Percentiles rank a stretch among this genome's conserved stretches.
Evolutionary conservation across 1,284 basidiomycete species (phyloP).

Genomic region (Grifola frondosa): DNA sequence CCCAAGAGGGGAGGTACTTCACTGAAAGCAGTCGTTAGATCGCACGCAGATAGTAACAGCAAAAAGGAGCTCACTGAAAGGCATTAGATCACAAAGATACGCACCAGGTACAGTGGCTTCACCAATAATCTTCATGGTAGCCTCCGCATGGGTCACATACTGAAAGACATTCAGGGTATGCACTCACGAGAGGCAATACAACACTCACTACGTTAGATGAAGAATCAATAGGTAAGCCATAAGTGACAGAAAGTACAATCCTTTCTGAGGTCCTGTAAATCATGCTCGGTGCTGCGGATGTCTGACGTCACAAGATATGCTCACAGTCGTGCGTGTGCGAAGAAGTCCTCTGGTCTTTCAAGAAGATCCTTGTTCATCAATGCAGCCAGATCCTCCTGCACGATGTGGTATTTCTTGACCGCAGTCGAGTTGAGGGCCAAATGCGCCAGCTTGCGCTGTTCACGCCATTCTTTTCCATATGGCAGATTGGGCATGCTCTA

Average conservation of each 20-base stretch:
- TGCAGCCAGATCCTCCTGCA: conserved; percentile 28
- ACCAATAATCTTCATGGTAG: conserved; percentile 23
- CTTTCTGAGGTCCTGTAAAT: conserved; percentile 28
- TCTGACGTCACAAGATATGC: conserved; percentile 2
- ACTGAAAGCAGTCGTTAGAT: conserved; percentile 24
- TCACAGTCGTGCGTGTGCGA: conserved; percentile 19
- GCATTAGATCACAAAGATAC: conserved; percentile 30
- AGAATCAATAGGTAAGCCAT: conserved; percentile 32
- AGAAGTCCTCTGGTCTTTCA: conserved; percentile 16
- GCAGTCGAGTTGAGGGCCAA: conserved; percentile 24
- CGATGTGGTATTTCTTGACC: conserved; percentile 27
- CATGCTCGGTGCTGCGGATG: too few relatives aligned
- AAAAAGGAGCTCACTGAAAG: conserved; percentile 21
- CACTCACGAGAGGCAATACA: conserved; percentile 2
- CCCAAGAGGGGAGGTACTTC: conserved; percentile 35
- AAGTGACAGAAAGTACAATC: conserved; percentile 31
- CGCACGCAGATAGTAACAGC: too few relatives aligned
- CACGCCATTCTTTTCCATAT: conserved; percentile 25
- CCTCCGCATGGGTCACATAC: conserved; percentile 25
- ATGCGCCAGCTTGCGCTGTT: conserved; percentile 29
- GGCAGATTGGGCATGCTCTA: conserved; percentile 18
- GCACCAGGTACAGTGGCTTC: conserved; percentile 29
- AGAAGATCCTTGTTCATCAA: conserved; percentile 15
- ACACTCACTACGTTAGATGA: conserved; percentile 26
- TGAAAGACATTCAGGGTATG: neutral